Base-by-base conservation (phyloP, 2,329 filamentous ascomycete genomes). In the Chaetomium olivaceum region DNA sequence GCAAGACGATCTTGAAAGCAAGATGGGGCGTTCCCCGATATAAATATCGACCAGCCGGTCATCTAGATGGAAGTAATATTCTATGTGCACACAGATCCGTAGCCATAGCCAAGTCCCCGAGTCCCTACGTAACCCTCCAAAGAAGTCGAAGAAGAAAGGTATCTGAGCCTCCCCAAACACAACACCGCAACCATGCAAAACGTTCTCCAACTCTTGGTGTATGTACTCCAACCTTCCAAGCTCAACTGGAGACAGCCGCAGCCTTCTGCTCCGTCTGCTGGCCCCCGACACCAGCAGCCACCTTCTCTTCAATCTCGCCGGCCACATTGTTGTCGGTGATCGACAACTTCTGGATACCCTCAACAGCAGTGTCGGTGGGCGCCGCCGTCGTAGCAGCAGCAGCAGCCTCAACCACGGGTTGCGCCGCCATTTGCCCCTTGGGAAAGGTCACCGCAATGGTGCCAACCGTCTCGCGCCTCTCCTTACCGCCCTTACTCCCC, bases 381-480 rank as follows among this genome's bases (percentile, higher is more conserved):
- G 25, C 50, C 11, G 50, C 23, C 23, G 23, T 1, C 23, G 9
- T 23, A 1, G 27, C 21, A 8, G 21, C 12, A 39, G 69, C 67
- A 8, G 36, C 36, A 16, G 16, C 36, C 8, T 71, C 68, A 1
- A 60, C 65, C 5, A 63, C 61, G 0, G 60, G 58, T 3, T 36
- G 63, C 54, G 62, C 54, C 0, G 58, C 67, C 4, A 64, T 63
- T 58, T 61, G 57, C 39, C 52, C 63, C 51, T 66, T 64, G 21
- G 74, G 70, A 46, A 70, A 71, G 50, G 67, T 63, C n/a, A 65
- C 46, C 3, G 71, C 68, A 11, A 88, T 75, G 7, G 80, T 84
- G 73, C 84, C 85, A 39, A 88, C 77, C 52, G 77, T 75, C 72
- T 83, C 82, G 16, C 74, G 72, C 64, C 83, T 78, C 63, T 80